phyloP scores from a whole-genome alignment of 2,329 filamentous ascomycete genomes.

The Pestalotiopsis sp. region DNA sequence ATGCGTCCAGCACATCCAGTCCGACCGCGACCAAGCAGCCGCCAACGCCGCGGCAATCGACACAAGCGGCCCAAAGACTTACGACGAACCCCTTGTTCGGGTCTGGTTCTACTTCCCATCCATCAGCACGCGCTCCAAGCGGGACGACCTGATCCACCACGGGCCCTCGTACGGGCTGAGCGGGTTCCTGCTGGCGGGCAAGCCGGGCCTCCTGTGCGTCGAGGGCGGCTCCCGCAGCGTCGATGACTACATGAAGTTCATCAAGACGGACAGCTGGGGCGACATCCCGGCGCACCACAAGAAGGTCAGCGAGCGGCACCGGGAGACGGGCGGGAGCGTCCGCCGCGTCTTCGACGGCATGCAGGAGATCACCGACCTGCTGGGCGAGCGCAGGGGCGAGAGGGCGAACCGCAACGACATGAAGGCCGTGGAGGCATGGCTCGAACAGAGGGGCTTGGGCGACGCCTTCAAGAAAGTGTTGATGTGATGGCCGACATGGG shows the following conservation, averaged over 20 bases:
- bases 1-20: constrained; percentile 32
- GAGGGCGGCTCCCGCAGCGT: constrained; percentile 50
- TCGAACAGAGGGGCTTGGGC: constrained; percentile 45
- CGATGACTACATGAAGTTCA: constrained; percentile 64
- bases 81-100: constrained; percentile 39
- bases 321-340: constrained; percentile 37
- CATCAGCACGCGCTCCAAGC: constrained; percentile 60
- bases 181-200: constrained; percentile 62
- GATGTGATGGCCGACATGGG: constrained; percentile 20
- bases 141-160: constrained; percentile 57
- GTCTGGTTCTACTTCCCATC: constrained; percentile 69
- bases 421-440: constrained; percentile 54
- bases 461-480: constrained; percentile 46
- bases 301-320: constrained; percentile 60
- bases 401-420: constrained; percentile 55
- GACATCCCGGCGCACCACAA: constrained; percentile 65
- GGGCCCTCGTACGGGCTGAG: constrained; percentile 56
- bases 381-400: constrained; percentile 49
- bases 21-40: constrained; percentile 12
- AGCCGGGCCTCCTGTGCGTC: constrained; percentile 57
- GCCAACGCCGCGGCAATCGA: not conserved
- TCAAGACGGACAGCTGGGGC: constrained; percentile 65
- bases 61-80: not conserved
- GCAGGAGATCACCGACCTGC: constrained; percentile 55
- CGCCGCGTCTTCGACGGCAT: constrained; percentile 55